Evolutionary conservation across 176 grass and related monocot genomes (phyloP).

Genomic region (Carex myosuroides): DNA sequence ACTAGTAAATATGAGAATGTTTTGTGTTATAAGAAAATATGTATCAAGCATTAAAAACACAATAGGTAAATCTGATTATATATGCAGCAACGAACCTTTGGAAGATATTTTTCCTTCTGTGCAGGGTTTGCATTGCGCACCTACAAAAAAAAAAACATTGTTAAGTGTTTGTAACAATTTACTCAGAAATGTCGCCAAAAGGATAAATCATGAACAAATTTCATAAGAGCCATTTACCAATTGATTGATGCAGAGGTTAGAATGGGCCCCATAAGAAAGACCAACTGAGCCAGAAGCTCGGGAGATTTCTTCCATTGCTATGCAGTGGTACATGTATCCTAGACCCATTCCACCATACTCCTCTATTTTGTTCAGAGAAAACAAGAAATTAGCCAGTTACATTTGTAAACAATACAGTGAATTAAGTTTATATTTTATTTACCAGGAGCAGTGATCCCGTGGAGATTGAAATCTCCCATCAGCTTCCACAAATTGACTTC

Average conservation of each 20-base stretch:
- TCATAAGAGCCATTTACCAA: constrained; percentile 32
- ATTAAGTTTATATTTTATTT: not conserved
- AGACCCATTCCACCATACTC: constrained; percentile 89
- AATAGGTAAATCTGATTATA: not conserved
- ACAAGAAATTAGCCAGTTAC: not conserved
- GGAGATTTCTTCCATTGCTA: constrained; percentile 96
- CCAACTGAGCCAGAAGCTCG: constrained; percentile 89
- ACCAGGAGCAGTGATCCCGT: constrained; percentile 84
- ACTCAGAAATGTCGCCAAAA: not conserved
- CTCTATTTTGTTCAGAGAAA: constrained; percentile 31
- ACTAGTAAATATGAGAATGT: not conserved
- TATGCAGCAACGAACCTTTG: constrained; percentile 40
- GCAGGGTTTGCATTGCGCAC: constrained; percentile 61
- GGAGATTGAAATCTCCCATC: constrained; percentile 96
- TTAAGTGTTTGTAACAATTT: not conserved
- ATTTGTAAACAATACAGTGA: not conserved
- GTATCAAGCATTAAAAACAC: not conserved
- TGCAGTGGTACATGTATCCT: constrained; percentile 93
- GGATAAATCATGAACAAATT: not conserved
- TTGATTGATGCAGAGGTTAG: constrained; percentile 96
- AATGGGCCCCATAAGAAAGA: constrained; percentile 89
- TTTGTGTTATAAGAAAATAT: not conserved
- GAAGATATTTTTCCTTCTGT: constrained; percentile 75
- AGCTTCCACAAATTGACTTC: constrained; percentile 81
- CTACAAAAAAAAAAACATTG: constrained; percentile 33